Evolutionary conservation across 345 rosid species (phyloP), one percentile per base, ranked within the genome.

Genomic region (Carallia pectinifolia): DNA sequence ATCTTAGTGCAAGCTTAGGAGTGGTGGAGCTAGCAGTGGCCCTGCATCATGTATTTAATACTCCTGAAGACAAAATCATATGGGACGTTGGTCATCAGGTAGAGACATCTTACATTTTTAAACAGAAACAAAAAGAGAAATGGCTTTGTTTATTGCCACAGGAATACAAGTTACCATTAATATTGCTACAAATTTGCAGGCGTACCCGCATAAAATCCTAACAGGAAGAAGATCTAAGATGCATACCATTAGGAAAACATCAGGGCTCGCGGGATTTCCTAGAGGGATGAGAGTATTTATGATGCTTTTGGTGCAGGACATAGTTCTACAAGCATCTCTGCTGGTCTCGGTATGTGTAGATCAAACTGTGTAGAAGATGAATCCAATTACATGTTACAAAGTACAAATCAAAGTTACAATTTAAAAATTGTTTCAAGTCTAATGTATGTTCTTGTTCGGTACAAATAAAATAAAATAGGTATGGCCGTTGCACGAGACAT

Each of bases 71-170:
- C 73, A 89, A 81, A 78, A 83, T 89, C 71, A 68, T 87, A 55
- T 89, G 95, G 95, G 95, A 89, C 72, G 95, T 89, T 40, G 95
- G 95, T 34, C 95, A 89, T 80, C 95, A 89, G 91, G 94, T 89
- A 18, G 34, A 70, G 65, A 33, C 6, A 40, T 10, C 18, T 38
- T 23, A 7, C 56, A 18, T 50, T 33, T 65, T 15, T 8, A 52
- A 53, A 65, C 44, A 7, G 7, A 44, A 56, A 50, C 7, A 12
- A 2, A 53, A 39, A 27, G 16, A 23, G 7, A 16, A 53, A 10
- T 16, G 53, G 17, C 54, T 27, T 4, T 15, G 50, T 38, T 66
- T 6, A 58, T 9, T 67, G 68, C 65, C 34, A 12, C 1, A 9
- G 13, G 10, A 15, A 16, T 6, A 12, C 18, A 1, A 56, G 60